Conservation (phyloP, 495 filamentous ascomycete genomes). For the Penicillium tannophilum region DNA sequence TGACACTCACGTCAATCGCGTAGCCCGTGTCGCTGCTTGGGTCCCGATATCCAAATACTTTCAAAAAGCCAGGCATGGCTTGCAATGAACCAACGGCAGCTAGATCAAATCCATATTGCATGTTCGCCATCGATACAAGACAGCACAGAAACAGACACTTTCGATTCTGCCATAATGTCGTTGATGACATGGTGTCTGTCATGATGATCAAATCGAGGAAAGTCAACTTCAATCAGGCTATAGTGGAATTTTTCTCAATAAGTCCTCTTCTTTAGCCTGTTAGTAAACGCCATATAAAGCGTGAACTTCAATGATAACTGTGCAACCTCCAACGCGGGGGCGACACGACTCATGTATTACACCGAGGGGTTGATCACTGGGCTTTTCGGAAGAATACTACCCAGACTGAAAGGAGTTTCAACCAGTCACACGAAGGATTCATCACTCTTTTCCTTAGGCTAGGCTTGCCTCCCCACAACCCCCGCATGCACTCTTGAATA, state of each 20-base stretch:
- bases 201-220: background rate
- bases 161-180: slow-evolving; percentile 22
- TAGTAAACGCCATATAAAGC: no score
- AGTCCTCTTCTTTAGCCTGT: no score
- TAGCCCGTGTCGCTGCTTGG: slow-evolving; percentile 16
- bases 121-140: slow-evolving; percentile 21
- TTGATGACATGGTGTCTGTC: slow-evolving; percentile 16
- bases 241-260: background rate
- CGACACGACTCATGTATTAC: background rate
- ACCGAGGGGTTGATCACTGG: background rate
- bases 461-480: background rate
- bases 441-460: background rate
- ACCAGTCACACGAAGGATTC: background rate
- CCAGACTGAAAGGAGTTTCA: background rate
- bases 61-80: slow-evolving; percentile 22
- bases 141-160: slow-evolving; percentile 21
- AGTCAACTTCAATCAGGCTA: background rate
- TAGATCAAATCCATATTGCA: slow-evolving; percentile 26
- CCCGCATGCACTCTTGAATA: background rate
- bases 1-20: slow-evolving; percentile 17
- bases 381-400: background rate
- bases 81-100: slow-evolving; percentile 20
- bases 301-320: no score
- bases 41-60: slow-evolving; percentile 22
- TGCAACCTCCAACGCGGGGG: background rate